Conservation (phyloP, 176 grass and related monocot species). For the Lolium multiflorum region DNA sequence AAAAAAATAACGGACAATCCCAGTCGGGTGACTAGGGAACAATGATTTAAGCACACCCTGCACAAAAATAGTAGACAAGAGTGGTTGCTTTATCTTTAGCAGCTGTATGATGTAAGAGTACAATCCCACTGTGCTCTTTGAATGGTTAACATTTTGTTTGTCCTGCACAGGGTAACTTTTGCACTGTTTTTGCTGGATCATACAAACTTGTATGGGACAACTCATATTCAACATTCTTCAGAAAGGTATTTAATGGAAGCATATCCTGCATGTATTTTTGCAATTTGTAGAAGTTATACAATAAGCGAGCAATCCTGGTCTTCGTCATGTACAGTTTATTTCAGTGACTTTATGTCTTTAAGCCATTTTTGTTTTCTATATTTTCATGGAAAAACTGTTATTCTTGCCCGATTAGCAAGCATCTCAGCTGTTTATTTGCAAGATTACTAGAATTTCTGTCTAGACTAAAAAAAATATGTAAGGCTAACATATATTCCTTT, state of each 20-base stretch:
- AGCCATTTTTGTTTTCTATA: slow-evolving; percentile 30
- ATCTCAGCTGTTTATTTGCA: slow-evolving; percentile 6
- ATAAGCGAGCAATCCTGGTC: neutral
- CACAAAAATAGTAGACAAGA: neutral
- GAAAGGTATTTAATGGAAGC: slow-evolving; percentile 68
- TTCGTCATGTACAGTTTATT: neutral
- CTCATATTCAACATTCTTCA: slow-evolving; percentile 96
- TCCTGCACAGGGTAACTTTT: slow-evolving; percentile 84
- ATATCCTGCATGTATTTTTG: neutral
- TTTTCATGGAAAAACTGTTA: neutral
- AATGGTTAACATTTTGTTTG: slow-evolving; percentile 24
- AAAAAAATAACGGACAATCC: neutral
- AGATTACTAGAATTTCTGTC: neutral
- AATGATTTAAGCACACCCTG: neutral
- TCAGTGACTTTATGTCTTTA: neutral
- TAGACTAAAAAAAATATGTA: neutral
- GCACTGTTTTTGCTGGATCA: slow-evolving; percentile 85
- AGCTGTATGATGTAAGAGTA: slow-evolving; percentile 1
- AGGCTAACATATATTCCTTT: neutral
- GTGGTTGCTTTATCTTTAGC: slow-evolving; percentile 15
- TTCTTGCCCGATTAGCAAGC: neutral
- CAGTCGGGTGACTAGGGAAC: neutral
- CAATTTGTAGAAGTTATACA: neutral
- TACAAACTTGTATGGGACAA: slow-evolving; percentile 98
- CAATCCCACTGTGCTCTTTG: slow-evolving; percentile 1